phyloP scores from a whole-genome alignment of 371 early-diverging fungal species.

The Mucor mucedo region DNA sequence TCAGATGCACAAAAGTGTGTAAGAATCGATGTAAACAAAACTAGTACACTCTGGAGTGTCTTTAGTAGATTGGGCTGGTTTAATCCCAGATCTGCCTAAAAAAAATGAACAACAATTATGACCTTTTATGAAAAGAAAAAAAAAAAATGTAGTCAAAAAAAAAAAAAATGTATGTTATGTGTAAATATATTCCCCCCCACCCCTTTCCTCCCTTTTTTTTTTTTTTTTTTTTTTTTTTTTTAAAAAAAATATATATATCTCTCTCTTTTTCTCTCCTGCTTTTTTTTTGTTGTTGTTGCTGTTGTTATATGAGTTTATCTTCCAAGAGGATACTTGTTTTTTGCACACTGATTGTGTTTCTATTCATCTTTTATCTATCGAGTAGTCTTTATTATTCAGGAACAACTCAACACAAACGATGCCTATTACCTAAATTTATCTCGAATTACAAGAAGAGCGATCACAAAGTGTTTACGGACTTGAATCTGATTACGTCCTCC shows the following conservation, averaged over 20 bases:
- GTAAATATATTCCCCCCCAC: not conserved
- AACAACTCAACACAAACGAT: not conserved
- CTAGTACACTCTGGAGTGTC: slow-evolving; percentile 50
- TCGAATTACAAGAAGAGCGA: not conserved
- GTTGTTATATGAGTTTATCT: not conserved
- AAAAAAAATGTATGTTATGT: not conserved
- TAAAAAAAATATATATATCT: not conserved
- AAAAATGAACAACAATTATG: not conserved
- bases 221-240: not conserved
- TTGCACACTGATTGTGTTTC: slow-evolving; percentile 1
- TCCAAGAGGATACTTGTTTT: slow-evolving; percentile 11
- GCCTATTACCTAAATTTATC: not conserved
- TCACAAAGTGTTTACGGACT: slow-evolving; percentile 10
- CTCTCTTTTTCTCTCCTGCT: not conserved
- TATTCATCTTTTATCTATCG: slow-evolving; percentile 11
- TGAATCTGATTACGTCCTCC: slow-evolving; percentile 5
- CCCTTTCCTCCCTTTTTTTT: not conserved
- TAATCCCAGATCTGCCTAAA: slow-evolving; percentile 22
- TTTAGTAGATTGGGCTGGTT: slow-evolving; percentile 51
- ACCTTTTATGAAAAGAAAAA: not conserved
- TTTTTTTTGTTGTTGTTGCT: not conserved
- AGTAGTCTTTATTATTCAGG: not conserved
- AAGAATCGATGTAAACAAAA: slow-evolving; percentile 56
- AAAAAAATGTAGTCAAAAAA: not conserved
- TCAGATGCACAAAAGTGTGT: slow-evolving; percentile 57